A percentile compares a stretch with the other conserved stretches of the same genome.
Evolutionary conservation across 73 alveolate genomes (phyloP).

Genomic region (Tetrahymena thermophila): DNA sequence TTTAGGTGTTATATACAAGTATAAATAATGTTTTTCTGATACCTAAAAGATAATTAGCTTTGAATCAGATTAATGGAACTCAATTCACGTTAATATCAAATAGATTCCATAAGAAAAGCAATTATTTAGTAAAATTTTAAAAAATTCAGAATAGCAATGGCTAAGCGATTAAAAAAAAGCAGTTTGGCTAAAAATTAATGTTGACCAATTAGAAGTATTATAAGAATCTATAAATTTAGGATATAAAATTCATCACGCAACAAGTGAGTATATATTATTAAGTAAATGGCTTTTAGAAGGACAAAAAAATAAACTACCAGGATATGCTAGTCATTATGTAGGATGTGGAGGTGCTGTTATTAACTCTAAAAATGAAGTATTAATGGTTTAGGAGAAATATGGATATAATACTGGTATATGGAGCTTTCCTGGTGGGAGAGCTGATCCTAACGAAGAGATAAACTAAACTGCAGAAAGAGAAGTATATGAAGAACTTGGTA

Average conservation of each 20-base stretch:
- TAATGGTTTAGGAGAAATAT: conserved; percentile 26
- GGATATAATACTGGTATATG: conserved; percentile 9
- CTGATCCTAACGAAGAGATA: conserved; percentile 23
- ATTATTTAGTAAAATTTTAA: not conserved
- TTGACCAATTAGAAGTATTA: not conserved
- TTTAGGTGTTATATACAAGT: not conserved
- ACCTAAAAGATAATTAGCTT: not conserved
- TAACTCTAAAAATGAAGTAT: not conserved
- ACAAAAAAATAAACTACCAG: conserved; percentile 17
- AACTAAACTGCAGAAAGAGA: conserved; percentile 31
- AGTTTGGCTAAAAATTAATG: conserved; percentile 18
- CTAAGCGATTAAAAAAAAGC: not conserved
- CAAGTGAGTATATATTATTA: conserved; percentile 1
- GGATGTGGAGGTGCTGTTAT: conserved; percentile 45
- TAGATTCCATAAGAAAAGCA: not conserved
- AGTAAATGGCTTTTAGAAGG: conserved; percentile 22
- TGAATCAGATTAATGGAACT: not conserved
- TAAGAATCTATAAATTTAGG: conserved; percentile 6
- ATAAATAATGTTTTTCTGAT: not conserved
- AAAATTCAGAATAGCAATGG: not conserved
- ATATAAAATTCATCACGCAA: conserved; percentile 12
- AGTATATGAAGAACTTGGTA: conserved; percentile 18
- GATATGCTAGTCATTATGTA: conserved; percentile 27
- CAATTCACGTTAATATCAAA: not conserved
- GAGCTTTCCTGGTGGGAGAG: conserved; percentile 37